Percentiles rank a stretch among this genome's conserved stretches.
Evolutionary conservation across 164 flowering plant genomes (phyloP).

Genomic region (Hamamelis virginiana): DNA sequence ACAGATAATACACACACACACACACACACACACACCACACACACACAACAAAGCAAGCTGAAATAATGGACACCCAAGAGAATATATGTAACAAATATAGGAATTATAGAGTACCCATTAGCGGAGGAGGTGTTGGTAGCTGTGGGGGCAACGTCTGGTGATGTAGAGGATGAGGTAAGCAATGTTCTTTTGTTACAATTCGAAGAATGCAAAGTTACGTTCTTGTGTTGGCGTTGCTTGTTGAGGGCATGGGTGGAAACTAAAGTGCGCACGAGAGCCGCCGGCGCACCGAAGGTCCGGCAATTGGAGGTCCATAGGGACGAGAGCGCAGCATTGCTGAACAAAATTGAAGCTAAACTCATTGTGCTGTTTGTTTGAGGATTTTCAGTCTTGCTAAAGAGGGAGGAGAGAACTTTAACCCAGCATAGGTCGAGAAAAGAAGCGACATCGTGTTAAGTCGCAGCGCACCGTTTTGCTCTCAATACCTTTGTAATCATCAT

Average conservation of each 20-base stretch:
- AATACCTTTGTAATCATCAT: too few species aligned
- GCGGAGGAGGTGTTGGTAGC: constrained; percentile 14
- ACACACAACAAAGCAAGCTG: too few species aligned
- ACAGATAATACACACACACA: too few species aligned
- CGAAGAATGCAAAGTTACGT: constrained; percentile 9
- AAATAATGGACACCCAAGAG: background rate
- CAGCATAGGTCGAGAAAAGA: too few species aligned
- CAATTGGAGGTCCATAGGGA: constrained; percentile 22
- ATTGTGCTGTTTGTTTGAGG: background rate
- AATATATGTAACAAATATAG: background rate
- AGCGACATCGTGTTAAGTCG: too few species aligned
- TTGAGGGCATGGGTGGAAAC: constrained; percentile 18
- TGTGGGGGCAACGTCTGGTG: constrained; percentile 11
- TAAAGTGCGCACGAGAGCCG: constrained; percentile 33
- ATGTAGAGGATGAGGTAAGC: constrained; percentile 11
- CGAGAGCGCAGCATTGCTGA: constrained; percentile 20
- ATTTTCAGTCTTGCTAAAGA: too few species aligned
- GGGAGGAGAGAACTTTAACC: too few species aligned
- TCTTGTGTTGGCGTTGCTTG: constrained; percentile 8
- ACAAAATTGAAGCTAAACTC: constrained; percentile 17
- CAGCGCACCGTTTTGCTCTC: too few species aligned
- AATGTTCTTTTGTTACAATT: constrained; percentile 7
- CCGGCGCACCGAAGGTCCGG: constrained; percentile 24
- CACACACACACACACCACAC: too few species aligned
- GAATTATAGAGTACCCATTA: constrained; percentile 26